Evolutionary conservation across 805 yeast species (phyloP).

Genomic region (Candida ulmi): DNA sequence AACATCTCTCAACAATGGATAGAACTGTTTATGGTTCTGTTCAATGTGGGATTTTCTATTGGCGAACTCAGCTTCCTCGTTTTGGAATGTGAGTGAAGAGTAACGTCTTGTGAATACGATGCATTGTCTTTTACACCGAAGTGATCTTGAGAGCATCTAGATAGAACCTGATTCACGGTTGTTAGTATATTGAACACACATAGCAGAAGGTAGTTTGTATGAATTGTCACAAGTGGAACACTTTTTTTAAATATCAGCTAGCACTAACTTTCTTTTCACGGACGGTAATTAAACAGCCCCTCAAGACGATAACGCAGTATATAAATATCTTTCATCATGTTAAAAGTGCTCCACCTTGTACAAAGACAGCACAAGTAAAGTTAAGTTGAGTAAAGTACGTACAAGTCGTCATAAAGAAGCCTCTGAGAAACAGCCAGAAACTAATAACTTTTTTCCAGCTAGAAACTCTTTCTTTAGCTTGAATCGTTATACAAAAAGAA

Average conservation of each 20-base stretch:
- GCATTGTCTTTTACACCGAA: neutral
- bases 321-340: conserved; percentile 19
- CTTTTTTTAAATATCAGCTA: no score
- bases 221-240: neutral
- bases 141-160: neutral
- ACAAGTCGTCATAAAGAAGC: no score
- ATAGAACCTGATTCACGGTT: neutral
- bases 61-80: conserved; percentile 20
- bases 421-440: no score
- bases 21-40: conserved; percentile 10
- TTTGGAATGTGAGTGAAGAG: conserved; percentile 13
- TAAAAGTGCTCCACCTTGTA: neutral
- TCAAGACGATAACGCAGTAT: conserved; percentile 31
- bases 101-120: neutral
- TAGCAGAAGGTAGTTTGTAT: neutral
- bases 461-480: no score
- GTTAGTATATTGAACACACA: no score
- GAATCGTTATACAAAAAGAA: no score
- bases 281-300: conserved; percentile 27
- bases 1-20: conserved; percentile 19
- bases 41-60: conserved; percentile 17
- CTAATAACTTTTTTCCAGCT: no score
- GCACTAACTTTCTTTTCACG: conserved; percentile 18
- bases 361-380: neutral
- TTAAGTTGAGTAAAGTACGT: no score